phyloP scores from a whole-genome alignment of 495 filamentous ascomycete genomes.

The Xylaria palmicola region DNA sequence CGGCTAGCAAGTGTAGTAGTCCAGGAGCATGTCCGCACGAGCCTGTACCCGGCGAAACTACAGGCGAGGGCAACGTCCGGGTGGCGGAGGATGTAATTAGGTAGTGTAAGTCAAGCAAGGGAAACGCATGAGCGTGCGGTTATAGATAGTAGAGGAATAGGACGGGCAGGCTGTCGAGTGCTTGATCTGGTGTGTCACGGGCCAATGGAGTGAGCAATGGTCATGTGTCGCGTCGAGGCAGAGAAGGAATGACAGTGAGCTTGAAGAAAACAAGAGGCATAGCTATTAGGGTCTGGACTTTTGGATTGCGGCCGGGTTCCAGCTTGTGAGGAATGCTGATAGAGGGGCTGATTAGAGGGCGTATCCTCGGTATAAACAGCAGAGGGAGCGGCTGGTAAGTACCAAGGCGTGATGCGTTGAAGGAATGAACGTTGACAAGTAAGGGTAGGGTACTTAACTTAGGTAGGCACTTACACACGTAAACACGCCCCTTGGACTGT shows the following conservation, averaged over 20 bases:
- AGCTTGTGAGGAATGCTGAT: slow-evolving; percentile 9
- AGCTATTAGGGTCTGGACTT: background rate
- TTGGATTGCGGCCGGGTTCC: background rate
- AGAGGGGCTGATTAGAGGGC: background rate
- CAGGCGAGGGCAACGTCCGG: background rate
- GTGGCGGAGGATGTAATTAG: background rate
- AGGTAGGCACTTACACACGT: no score
- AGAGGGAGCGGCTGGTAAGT: background rate
- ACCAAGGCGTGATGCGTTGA: no score
- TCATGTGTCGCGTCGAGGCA: background rate
- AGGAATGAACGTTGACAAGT: no score
- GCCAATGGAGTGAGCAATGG: background rate
- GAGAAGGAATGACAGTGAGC: background rate
- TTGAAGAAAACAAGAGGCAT: background rate
- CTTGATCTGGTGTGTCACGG: background rate
- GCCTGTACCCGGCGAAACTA: background rate
- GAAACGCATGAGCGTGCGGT: background rate
- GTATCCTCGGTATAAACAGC: background rate
- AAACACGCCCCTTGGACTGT: no score
- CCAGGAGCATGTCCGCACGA: slow-evolving; percentile 15
- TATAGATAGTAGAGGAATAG: slow-evolving; percentile 2
- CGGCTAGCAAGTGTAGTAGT: slow-evolving; percentile 1
- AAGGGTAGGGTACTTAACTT: no score
- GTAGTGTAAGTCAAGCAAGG: slow-evolving; percentile 5
- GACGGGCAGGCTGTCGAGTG: background rate